A percentile compares a stretch with the other conserved stretches of the same genome.
Evolutionary conservation across 345 rosid species (phyloP).

Genomic region (Bretschneidera sinensis): DNA sequence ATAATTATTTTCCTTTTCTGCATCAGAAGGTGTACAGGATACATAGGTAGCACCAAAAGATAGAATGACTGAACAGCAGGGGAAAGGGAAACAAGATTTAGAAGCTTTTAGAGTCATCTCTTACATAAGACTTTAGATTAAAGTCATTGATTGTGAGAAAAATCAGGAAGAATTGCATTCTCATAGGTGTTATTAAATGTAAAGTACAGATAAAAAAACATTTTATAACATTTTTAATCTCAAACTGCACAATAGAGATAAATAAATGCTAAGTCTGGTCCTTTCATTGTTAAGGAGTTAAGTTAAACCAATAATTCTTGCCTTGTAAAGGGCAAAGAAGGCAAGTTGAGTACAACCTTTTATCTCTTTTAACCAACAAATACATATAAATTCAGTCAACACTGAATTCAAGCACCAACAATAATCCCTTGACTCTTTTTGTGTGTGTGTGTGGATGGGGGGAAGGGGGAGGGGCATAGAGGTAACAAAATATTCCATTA

Average conservation of each 20-base stretch:
- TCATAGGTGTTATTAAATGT: no score
- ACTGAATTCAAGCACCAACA: conserved; percentile 2
- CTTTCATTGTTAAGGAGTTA: no score
- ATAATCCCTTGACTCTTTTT: not conserved
- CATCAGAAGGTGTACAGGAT: not conserved
- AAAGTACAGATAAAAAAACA: no score
- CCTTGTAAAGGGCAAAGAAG: not conserved
- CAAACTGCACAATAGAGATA: no score
- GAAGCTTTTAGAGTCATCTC: not conserved
- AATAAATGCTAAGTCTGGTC: no score
- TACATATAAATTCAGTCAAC: no score
- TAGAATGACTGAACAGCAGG: not conserved
- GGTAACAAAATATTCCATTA: not conserved
- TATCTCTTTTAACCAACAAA: not conserved
- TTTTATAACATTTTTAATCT: no score
- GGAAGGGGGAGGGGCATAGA: not conserved
- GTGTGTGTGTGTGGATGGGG: no score
- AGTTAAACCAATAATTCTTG: not conserved
- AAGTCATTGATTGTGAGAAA: not conserved
- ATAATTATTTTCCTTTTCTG: no score
- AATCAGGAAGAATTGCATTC: not conserved
- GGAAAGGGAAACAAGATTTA: not conserved
- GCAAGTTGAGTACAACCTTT: not conserved
- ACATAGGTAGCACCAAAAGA: not conserved
- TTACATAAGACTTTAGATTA: not conserved